A percentile compares a stretch with the other conserved stretches of the same genome.
phyloP scores from a whole-genome alignment of 208 protist genomes.

The Trypanosoma lewisi region DNA sequence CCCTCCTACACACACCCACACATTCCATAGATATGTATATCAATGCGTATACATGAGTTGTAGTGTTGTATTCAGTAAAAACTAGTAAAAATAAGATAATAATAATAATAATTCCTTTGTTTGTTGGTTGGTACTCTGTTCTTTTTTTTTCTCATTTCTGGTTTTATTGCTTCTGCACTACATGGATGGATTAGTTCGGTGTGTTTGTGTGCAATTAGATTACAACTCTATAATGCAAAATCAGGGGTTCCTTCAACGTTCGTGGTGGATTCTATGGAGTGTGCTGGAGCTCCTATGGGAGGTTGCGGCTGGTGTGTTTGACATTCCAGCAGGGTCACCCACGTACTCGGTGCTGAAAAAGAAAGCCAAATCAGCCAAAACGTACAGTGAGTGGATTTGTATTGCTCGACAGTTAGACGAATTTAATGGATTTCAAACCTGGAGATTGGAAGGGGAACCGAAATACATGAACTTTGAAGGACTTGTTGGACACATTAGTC shows the following conservation, averaged over 20 bases:
- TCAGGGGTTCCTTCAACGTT: conserved; percentile 1
- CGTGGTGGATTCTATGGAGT: conserved; percentile 4
- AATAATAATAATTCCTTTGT: too few relatives aligned
- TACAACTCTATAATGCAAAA: neutral
- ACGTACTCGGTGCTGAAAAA: conserved; percentile 28
- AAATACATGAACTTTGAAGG: conserved; percentile 44
- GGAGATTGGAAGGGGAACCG: conserved; percentile 38
- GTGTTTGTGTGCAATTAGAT: neutral
- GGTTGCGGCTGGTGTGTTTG: conserved; percentile 42
- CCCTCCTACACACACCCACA: too few relatives aligned
- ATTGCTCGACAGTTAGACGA: conserved; percentile 49
- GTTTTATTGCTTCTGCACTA: neutral
- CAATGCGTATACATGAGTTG: neutral
- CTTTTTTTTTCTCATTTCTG: conserved; percentile 18
- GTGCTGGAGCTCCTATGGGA: conserved; percentile 25
- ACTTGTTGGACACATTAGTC: conserved; percentile 38
- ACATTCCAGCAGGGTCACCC: conserved; percentile 35
- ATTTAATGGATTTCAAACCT: conserved; percentile 50
- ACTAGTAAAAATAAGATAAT: too few relatives aligned
- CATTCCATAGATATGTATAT: neutral
- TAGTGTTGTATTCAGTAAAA: neutral
- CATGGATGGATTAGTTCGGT: neutral
- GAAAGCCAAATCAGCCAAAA: conserved; percentile 17
- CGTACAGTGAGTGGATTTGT: conserved; percentile 50
- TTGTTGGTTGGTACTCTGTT: too few relatives aligned